These are phyloP conservation scores for Malus hybrid DNA, from an alignment of 331 rosid genomes.

Conservation along the genomic window DNA sequence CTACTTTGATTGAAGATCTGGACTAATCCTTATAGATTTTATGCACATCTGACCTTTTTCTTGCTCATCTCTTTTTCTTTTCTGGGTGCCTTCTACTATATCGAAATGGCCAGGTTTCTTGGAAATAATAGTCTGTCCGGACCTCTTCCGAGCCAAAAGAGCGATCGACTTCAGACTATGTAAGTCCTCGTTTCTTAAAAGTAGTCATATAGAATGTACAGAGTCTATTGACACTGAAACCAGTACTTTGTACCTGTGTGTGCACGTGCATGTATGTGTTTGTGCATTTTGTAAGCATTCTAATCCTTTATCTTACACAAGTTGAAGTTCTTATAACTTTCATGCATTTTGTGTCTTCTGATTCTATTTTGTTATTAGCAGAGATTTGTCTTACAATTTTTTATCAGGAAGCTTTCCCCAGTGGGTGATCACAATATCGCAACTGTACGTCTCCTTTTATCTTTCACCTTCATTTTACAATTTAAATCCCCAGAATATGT, in stretches of 20 bases:
- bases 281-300: background rate
- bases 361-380: too few species aligned
- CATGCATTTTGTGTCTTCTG: too few species aligned
- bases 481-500: background rate
- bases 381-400: too few species aligned
- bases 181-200: conserved; percentile 20
- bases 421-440: too few species aligned
- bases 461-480: too few species aligned
- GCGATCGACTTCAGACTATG: conserved; percentile 37
- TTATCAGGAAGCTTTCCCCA: too few species aligned
- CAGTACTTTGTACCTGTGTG: too few species aligned
- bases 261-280: background rate
- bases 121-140: conserved; percentile 65
- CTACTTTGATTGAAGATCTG: background rate
- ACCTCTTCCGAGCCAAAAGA: conserved; percentile 37
- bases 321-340: too few species aligned
- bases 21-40: background rate
- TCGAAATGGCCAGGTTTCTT: conserved; percentile 41
- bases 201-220: background rate
- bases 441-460: too few species aligned
- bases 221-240: too few species aligned
- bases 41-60: background rate
- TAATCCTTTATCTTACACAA: too few species aligned
- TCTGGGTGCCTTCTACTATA: background rate
- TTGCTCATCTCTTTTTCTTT: background rate